These are phyloP conservation scores for Penicillium steckii DNA, from an alignment of 495 filamentous ascomycete species.

Conservation along the genomic window DNA sequence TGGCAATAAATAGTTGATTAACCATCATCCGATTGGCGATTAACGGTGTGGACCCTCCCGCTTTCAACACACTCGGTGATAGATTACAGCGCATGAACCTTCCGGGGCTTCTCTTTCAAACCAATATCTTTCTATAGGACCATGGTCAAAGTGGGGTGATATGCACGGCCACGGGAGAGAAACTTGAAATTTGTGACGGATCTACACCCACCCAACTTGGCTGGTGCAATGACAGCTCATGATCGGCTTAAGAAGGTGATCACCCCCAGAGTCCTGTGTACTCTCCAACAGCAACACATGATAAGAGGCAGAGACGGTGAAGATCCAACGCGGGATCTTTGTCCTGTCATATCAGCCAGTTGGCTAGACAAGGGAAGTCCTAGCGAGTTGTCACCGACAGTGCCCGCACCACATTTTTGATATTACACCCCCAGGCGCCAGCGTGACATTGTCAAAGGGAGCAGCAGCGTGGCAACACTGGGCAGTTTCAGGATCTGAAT, in stretches of 20 bases:
- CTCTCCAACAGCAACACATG: not conserved
- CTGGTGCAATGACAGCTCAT: not conserved
- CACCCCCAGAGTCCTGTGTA: not conserved
- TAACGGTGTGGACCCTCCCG: not conserved
- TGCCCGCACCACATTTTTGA: not conserved
- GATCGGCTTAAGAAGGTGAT: not conserved
- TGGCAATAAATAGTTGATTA: not conserved
- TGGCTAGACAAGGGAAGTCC: not conserved
- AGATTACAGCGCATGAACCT: not conserved
- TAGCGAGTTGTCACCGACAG: not conserved
- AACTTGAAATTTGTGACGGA: not conserved
- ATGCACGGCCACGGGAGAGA: not conserved
- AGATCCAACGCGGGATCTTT: not conserved
- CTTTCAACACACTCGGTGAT: not conserved
- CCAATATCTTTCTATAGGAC: too few relatives aligned
- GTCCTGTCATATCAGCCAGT: not conserved
- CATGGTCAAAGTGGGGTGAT: not conserved
- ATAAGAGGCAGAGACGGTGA: not conserved
- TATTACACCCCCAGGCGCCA: not conserved
- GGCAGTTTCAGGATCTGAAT: constrained; percentile 1
- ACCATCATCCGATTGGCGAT: not conserved
- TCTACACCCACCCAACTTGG: not conserved
- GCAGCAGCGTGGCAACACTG: not conserved
- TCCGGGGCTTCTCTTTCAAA: not conserved
- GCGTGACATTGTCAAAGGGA: not conserved